phyloP scores from a whole-genome alignment of 768 basidiomycete genomes.

The Cubamyces lactineus region DNA sequence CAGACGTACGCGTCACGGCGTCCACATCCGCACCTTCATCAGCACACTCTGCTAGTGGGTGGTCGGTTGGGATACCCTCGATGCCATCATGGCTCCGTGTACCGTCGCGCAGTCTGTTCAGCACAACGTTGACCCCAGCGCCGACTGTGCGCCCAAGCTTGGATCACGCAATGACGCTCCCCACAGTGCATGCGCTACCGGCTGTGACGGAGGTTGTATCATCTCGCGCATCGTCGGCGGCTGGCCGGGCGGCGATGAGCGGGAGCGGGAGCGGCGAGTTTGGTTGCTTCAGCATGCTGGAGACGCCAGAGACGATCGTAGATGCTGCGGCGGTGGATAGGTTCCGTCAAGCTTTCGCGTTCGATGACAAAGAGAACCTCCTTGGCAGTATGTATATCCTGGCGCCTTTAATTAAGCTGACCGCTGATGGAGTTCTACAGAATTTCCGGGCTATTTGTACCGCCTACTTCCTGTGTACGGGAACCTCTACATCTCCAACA shows the following conservation, averaged over 20 bases:
- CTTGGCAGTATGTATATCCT: constrained; percentile 76
- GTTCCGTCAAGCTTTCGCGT: constrained; percentile 81
- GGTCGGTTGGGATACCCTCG: constrained; percentile 55
- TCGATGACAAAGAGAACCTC: constrained; percentile 84
- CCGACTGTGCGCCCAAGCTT: constrained; percentile 7
- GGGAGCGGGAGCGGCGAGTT: constrained; percentile 50
- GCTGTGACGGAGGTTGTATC: constrained; percentile 67
- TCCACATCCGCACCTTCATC: constrained; percentile 33
- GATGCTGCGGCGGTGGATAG: constrained; percentile 73
- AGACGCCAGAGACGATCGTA: constrained; percentile 63
- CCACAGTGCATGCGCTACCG: constrained; percentile 34
- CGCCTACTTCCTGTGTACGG: constrained; percentile 89
- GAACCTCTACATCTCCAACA: constrained; percentile 87
- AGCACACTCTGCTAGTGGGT: constrained; percentile 46
- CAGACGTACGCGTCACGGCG: constrained; percentile 48
- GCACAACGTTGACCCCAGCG: constrained; percentile 12
- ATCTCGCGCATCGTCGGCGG: constrained; percentile 35
- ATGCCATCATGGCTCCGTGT: constrained; percentile 25
- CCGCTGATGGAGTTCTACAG: constrained; percentile 43
- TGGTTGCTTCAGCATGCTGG: constrained; percentile 77
- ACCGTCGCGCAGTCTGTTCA: constrained; percentile 30
- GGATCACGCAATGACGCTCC: constrained; percentile 28
- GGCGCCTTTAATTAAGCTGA: background rate
- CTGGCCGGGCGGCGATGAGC: constrained; percentile 26
- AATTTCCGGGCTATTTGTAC: constrained; percentile 89